Percentiles rank a stretch among this genome's conserved stretches.
Conservation (phyloP, 2,329 filamentous ascomycete species). For the Penicillium paneum region DNA sequence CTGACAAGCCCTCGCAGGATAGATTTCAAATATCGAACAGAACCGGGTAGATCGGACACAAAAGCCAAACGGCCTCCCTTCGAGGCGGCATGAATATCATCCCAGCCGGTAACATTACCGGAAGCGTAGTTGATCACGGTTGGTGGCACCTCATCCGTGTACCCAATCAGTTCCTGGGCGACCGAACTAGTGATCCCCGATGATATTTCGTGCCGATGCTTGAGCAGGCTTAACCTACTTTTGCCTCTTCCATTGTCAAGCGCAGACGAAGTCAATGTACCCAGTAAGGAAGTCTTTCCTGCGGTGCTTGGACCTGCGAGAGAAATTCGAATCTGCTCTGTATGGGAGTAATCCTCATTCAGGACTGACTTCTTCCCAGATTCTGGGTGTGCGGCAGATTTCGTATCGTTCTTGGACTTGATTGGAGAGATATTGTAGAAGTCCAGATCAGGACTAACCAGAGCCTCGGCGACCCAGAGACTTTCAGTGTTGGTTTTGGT, state of each 20-base stretch:
- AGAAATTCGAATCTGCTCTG: conserved; percentile 78
- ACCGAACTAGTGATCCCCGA: conserved; percentile 93
- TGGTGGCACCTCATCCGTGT: conserved; percentile 46
- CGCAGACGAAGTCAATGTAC: conserved; percentile 80
- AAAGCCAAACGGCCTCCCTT: conserved; percentile 74
- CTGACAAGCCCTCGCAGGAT: conserved; percentile 86
- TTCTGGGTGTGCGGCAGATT: not conserved
- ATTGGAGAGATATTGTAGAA: conserved; percentile 30
- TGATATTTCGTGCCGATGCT: conserved; percentile 87
- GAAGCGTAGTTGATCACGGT: conserved; percentile 73
- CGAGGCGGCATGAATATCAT: conserved; percentile 81
- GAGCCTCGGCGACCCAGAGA: conserved; percentile 84
- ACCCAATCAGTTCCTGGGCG: conserved; percentile 89
- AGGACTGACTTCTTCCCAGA: not conserved
- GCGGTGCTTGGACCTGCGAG: conserved; percentile 85
- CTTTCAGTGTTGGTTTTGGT: conserved; percentile 46
- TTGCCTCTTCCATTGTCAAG: conserved; percentile 91
- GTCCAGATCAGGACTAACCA: conserved; percentile 72
- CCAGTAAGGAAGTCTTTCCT: conserved; percentile 87
- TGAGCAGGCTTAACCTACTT: conserved; percentile 81
- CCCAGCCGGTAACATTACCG: conserved; percentile 86
- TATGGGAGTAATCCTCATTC: conserved; percentile 46
- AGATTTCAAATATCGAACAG: conserved; percentile 83
- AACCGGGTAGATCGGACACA: conserved; percentile 86
- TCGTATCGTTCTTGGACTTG: not conserved